phyloP scores from a whole-genome alignment of 1,139 yeast genomes.

The Geotrichum aggregatum region DNA sequence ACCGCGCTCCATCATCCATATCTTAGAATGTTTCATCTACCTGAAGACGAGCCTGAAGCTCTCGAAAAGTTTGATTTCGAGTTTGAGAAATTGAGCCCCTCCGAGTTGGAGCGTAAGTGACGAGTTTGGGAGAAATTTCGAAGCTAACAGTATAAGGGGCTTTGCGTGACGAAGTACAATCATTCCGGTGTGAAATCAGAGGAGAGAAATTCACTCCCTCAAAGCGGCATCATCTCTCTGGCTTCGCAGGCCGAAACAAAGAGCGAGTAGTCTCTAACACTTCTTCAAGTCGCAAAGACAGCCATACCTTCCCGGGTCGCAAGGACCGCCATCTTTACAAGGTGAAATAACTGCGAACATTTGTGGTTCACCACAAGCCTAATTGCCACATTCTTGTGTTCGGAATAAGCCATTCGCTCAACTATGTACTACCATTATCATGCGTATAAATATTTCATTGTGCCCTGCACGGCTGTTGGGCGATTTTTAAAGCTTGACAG shows the following conservation, averaged over 20 bases:
- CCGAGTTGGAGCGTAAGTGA: constrained; percentile 19
- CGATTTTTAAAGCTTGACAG: background rate
- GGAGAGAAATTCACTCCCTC: constrained; percentile 18
- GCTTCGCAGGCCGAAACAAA: constrained; percentile 10
- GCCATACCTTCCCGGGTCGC: constrained; percentile 16
- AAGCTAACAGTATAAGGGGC: constrained; percentile 57
- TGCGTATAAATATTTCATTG: background rate
- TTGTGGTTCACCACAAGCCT: background rate
- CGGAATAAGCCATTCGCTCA: background rate
- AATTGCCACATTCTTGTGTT: background rate
- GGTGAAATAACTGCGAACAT: background rate
- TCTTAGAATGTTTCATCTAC: constrained; percentile 78
- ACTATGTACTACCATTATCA: background rate
- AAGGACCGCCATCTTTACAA: constrained; percentile 11
- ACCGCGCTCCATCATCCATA: constrained; percentile 80
- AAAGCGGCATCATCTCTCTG: constrained; percentile 11
- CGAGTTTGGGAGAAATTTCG: constrained; percentile 20
- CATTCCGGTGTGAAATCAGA: constrained; percentile 70
- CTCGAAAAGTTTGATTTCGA: constrained; percentile 67
- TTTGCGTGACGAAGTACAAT: constrained; percentile 57
- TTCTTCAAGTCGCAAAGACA: constrained; percentile 1
- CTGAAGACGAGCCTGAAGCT: constrained; percentile 77
- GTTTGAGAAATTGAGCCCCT: constrained; percentile 56
- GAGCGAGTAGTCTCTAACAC: constrained; percentile 1
- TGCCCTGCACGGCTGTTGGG: background rate